These are phyloP conservation scores for Leonotis leonurus DNA, from an alignment of 257 asterid species.

Conservation along the genomic window DNA sequence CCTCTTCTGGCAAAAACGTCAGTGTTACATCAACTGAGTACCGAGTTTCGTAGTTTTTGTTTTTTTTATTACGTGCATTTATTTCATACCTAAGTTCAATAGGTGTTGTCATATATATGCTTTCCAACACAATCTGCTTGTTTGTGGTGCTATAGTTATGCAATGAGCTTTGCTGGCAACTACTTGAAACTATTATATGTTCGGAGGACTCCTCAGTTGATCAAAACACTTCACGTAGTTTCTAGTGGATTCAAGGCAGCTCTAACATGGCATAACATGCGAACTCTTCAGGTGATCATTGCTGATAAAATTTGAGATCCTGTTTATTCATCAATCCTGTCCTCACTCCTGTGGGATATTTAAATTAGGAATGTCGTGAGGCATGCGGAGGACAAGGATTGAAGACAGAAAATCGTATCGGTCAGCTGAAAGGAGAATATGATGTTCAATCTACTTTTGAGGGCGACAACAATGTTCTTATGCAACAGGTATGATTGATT, in stretches of 20 bases:
- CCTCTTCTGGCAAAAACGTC: slow-evolving; percentile 97
- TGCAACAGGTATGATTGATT: slow-evolving; percentile 83
- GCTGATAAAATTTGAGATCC: background rate
- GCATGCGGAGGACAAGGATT: slow-evolving; percentile 98
- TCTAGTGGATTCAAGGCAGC: slow-evolving; percentile 90
- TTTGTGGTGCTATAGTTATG: slow-evolving; percentile 76
- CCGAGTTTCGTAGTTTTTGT: background rate
- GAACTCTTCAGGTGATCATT: slow-evolving; percentile 86
- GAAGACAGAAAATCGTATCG: slow-evolving; percentile 89
- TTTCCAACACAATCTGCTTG: background rate
- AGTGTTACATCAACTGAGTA: slow-evolving; percentile 16
- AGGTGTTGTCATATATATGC: no score
- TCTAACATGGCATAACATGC: slow-evolving; percentile 90
- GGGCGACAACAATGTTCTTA: slow-evolving; percentile 95
- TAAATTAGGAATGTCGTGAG: slow-evolving; percentile 86
- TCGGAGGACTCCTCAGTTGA: slow-evolving; percentile 69
- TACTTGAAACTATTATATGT: slow-evolving; percentile 63
- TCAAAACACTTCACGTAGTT: slow-evolving; percentile 78
- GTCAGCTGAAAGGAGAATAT: slow-evolving; percentile 83
- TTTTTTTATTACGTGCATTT: no score
- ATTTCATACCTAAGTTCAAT: background rate
- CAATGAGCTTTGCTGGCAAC: slow-evolving; percentile 80
- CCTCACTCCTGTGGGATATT: slow-evolving; percentile 15
- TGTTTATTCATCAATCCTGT: background rate
- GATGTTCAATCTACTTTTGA: slow-evolving; percentile 97